Percentiles rank a stretch among this genome's conserved stretches.
Conservation (phyloP, 768 basidiomycete genomes). For the Clitopilus hobsonii region DNA sequence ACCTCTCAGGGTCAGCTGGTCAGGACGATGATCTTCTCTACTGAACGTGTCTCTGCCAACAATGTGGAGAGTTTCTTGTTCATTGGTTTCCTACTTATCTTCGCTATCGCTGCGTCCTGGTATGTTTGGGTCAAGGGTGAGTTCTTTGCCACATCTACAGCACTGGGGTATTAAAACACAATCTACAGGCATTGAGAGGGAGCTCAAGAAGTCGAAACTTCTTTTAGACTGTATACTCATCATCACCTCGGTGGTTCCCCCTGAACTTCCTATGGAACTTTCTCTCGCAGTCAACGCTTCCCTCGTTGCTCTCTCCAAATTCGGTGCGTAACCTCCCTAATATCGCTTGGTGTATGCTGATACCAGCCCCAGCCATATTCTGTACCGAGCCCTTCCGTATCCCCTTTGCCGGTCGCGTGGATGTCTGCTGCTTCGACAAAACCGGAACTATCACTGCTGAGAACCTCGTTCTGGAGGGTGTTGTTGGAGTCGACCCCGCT, state of each 20-base stretch:
- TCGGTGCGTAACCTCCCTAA: slow-evolving; percentile 51
- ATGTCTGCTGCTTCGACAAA: slow-evolving; percentile 99
- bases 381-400: slow-evolving; percentile 99
- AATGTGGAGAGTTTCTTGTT: slow-evolving; percentile 95
- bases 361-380: slow-evolving; percentile 74
- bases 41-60: slow-evolving; percentile 94
- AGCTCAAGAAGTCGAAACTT: slow-evolving; percentile 91
- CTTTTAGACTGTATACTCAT: slow-evolving; percentile 94
- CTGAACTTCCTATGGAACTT: slow-evolving; percentile 97
- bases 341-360: neutral
- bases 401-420: slow-evolving; percentile 91
- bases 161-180: neutral
- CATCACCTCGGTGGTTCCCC: slow-evolving; percentile 96
- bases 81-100: slow-evolving; percentile 95
- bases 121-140: slow-evolving; percentile 97
- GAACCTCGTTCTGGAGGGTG: slow-evolving; percentile 89
- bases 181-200: slow-evolving; percentile 75
- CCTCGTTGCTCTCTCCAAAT: slow-evolving; percentile 90
- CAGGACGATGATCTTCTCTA: slow-evolving; percentile 98
- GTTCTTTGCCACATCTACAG: slow-evolving; percentile 11
- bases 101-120: slow-evolving; percentile 96
- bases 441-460: slow-evolving; percentile 98
- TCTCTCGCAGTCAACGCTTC: slow-evolving; percentile 95
- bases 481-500: slow-evolving; percentile 71
- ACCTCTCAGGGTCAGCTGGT: slow-evolving; percentile 97